phyloP scores from a whole-genome alignment of 2,329 filamentous ascomycete genomes.

The Pseudogymnoascus sp. region DNA sequence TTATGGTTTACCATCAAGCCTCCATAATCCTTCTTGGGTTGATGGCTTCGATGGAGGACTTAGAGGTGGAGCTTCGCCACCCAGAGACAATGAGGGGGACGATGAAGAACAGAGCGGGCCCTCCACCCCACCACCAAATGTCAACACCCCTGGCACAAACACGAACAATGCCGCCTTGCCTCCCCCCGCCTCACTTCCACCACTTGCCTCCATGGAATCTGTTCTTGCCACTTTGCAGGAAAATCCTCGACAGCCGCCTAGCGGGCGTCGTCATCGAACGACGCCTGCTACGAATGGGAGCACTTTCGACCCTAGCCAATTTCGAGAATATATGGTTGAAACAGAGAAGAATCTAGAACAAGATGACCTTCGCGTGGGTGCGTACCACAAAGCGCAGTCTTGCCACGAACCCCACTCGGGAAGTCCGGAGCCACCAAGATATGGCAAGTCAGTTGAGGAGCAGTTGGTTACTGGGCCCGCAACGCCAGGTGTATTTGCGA shows the following conservation, averaged over 20 bases:
- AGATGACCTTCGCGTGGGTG: neutral
- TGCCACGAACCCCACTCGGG: neutral
- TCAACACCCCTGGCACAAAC: neutral
- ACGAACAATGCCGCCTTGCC: neutral
- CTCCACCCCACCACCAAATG: neutral
- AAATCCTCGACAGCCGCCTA: neutral
- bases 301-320: neutral
- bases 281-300: neutral
- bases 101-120: neutral
- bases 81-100: neutral
- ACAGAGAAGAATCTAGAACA: neutral
- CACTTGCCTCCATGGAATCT: neutral
- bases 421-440: neutral
- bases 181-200: neutral
- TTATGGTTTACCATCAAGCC: neutral
- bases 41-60: neutral
- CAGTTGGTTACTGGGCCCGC: neutral
- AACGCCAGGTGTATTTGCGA: neutral
- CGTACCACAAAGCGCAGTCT: neutral
- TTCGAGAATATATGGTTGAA: neutral
- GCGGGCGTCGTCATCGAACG: neutral
- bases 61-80: neutral
- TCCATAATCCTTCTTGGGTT: neutral
- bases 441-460: constrained; percentile 2
- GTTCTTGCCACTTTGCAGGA: neutral